These are phyloP conservation scores for Fusarium mundagurra DNA, from an alignment of 2,329 filamentous ascomycete species.

Conservation along the genomic window DNA sequence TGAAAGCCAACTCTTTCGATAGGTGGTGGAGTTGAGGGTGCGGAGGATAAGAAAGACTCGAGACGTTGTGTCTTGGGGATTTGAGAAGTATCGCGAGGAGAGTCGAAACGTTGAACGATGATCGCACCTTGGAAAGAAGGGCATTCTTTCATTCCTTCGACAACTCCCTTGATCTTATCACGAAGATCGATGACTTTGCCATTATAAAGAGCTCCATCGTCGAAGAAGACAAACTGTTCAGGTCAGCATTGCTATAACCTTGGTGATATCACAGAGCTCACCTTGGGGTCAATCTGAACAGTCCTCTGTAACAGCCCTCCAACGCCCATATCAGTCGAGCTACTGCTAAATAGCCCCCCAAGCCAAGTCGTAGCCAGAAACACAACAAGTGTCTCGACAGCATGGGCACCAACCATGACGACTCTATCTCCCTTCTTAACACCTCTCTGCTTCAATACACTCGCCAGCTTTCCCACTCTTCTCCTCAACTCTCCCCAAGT, in stretches of 20 bases:
- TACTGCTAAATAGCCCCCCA: conserved; percentile 79
- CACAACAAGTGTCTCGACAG: conserved; percentile 76
- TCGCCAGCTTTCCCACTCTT: conserved; percentile 67
- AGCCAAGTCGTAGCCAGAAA: conserved; percentile 76
- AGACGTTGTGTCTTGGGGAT: conserved; percentile 61
- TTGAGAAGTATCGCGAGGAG: conserved; percentile 65
- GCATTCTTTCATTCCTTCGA: conserved; percentile 70
- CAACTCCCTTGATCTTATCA: conserved; percentile 76
- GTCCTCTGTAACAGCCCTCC: conserved; percentile 80
- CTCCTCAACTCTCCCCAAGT: conserved; percentile 74
- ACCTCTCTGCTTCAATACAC: conserved; percentile 73
- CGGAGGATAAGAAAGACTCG: conserved; percentile 55
- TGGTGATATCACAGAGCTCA: conserved; percentile 37
- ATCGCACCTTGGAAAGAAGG: conserved; percentile 71
- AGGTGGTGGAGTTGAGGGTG: conserved; percentile 49
- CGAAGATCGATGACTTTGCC: conserved; percentile 78
- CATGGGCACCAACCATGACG: conserved; percentile 79
- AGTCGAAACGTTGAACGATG: conserved; percentile 71
- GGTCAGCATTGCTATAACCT: not conserved
- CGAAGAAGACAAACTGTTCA: conserved; percentile 77
- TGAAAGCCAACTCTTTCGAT: conserved; percentile 74
- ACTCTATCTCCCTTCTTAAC: conserved; percentile 78
- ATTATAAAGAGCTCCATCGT: conserved; percentile 83
- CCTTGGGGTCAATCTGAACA: conserved; percentile 77
- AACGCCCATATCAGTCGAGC: conserved; percentile 85